Evolutionary conservation across 2,329 filamentous ascomycete genomes (phyloP).

Genomic region (Sodiomyces alkalinus): DNA sequence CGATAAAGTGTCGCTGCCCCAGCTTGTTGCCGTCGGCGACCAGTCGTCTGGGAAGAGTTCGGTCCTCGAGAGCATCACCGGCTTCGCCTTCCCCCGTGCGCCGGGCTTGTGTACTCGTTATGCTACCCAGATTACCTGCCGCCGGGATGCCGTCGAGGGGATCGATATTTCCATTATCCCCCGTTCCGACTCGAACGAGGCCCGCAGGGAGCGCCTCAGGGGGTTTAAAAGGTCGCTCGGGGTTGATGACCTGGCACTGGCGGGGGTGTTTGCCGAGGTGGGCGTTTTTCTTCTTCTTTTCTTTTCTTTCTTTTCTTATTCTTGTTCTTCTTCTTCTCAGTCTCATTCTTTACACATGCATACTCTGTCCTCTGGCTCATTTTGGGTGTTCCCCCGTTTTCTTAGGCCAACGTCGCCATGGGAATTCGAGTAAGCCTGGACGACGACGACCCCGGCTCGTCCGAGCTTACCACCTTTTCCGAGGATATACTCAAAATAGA

Average conservation of each 20-base stretch:
- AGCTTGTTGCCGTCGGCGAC: constrained; percentile 72
- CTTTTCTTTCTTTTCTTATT: not conserved
- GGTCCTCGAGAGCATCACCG: constrained; percentile 52
- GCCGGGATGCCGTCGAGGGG: constrained; percentile 18
- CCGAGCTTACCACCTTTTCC: constrained; percentile 21
- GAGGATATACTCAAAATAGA: constrained; percentile 29
- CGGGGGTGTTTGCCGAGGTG: constrained; percentile 23
- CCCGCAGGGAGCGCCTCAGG: constrained; percentile 6
- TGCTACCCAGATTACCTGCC: constrained; percentile 29
- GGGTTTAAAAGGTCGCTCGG: constrained; percentile 14
- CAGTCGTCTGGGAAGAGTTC: constrained; percentile 81
- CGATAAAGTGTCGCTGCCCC: constrained; percentile 20
- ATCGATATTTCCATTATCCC: constrained; percentile 28
- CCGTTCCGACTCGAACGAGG: constrained; percentile 7
- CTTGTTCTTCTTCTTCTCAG: not conserved
- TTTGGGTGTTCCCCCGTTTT: too few species aligned
- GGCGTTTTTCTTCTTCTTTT: not conserved
- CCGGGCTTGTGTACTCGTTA: constrained; percentile 31
- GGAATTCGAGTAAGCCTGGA: constrained; percentile 18
- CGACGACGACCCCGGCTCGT: constrained; percentile 1
- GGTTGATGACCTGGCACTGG: constrained; percentile 16
- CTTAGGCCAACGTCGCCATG: constrained; percentile 26
- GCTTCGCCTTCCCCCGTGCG: constrained; percentile 29
- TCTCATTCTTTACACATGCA: too few species aligned
- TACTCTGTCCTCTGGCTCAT: too few species aligned